Conservation (phyloP, 2,329 filamentous ascomycete species). For the Apiospora marii region DNA sequence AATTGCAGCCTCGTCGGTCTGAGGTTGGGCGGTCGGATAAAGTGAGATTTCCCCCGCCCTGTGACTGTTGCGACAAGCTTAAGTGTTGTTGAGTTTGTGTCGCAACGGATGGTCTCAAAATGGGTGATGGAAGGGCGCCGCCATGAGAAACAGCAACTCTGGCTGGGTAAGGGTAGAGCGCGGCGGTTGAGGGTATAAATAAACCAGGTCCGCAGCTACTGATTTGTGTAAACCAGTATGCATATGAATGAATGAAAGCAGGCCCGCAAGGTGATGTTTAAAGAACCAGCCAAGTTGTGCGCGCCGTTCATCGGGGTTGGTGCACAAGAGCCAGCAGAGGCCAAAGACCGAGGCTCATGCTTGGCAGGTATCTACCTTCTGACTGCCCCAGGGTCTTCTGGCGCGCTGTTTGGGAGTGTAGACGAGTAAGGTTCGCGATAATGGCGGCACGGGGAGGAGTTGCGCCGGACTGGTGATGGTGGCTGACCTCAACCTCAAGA, state of each 20-base stretch:
- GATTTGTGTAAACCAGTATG: not conserved
- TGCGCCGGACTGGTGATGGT: not conserved
- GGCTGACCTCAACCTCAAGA: not conserved
- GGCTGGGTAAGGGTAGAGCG: not conserved
- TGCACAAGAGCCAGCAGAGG: not conserved
- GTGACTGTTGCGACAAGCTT: not conserved
- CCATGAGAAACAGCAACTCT: not conserved
- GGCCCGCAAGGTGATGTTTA: not conserved
- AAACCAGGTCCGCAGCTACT: not conserved
- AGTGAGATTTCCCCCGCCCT: too few species aligned
- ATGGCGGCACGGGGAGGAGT: not conserved
- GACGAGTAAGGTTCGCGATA: not conserved
- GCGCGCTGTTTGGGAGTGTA: not conserved
- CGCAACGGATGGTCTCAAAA: not conserved
- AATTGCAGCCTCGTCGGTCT: not conserved
- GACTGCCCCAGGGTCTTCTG: not conserved
- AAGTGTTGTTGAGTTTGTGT: not conserved
- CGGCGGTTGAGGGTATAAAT: not conserved
- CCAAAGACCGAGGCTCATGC: not conserved
- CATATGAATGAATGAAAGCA: not conserved
- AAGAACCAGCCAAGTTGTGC: not conserved
- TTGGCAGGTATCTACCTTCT: not conserved
- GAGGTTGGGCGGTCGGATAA: not conserved
- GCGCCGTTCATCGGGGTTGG: conserved; percentile 1
- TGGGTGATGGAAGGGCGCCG: not conserved